Conservation (phyloP, 208 protist genomes). For the Sergeia podlipaevii region DNA sequence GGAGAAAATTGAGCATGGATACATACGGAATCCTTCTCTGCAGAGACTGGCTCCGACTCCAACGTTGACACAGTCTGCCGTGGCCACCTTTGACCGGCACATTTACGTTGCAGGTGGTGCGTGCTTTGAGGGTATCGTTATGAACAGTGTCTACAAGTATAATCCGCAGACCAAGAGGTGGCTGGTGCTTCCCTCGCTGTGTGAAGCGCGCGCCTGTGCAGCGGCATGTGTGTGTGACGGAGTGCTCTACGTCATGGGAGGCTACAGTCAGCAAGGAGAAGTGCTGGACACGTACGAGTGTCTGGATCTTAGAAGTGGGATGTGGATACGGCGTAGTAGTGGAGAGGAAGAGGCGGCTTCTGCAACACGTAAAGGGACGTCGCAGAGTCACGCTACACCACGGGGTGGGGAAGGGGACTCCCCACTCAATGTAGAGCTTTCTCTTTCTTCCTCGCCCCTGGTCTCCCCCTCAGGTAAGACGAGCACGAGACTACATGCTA, state of each 20-base stretch:
- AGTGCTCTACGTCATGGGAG: conserved; percentile 41
- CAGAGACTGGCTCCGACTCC: conserved; percentile 21
- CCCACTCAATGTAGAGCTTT: too few relatives aligned
- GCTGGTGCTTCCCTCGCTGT: conserved; percentile 21
- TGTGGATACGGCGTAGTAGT: conserved; percentile 19
- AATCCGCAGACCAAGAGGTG: conserved; percentile 29
- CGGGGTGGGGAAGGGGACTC: too few relatives aligned
- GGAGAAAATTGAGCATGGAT: conserved; percentile 26
- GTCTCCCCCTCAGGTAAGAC: too few relatives aligned
- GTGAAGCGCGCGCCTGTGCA: conserved; percentile 28
- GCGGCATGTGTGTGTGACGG: conserved; percentile 16
- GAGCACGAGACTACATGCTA: too few relatives aligned
- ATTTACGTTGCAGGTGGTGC: conserved; percentile 52
- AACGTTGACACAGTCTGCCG: conserved; percentile 31
- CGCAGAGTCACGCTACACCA: too few relatives aligned
- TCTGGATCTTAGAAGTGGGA: conserved; percentile 20
- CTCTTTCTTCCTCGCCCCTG: too few relatives aligned
- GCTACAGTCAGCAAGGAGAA: conserved; percentile 25
- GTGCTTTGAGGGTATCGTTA: conserved; percentile 35
- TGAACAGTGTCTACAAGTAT: conserved; percentile 36
- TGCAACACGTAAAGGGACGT: too few relatives aligned
- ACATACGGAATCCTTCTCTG: conserved; percentile 27
- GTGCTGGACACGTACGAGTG: conserved; percentile 48
- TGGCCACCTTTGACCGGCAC: conserved; percentile 23
- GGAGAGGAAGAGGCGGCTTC: background rate